Conservation (phyloP, 1,139 yeast species). For the Pichia sp. region DNA sequence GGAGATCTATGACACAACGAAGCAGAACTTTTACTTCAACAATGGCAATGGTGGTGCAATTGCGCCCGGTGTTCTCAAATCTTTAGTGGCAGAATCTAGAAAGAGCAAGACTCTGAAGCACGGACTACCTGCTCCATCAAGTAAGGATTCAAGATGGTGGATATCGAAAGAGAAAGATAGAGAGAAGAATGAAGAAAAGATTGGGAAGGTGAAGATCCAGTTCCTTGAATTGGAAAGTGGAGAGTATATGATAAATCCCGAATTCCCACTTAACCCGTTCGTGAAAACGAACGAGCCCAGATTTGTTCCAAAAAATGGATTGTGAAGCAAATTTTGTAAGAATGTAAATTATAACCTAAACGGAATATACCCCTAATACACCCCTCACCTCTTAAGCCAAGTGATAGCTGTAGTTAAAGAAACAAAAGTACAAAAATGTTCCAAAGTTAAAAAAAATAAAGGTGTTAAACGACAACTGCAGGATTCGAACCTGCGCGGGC, state of each 20-base stretch:
- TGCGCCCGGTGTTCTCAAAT: constrained; percentile 1
- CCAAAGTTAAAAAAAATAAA: constrained; percentile 1
- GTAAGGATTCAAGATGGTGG: constrained; percentile 89
- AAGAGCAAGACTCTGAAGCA: constrained; percentile 29
- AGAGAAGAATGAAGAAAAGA: constrained; percentile 51
- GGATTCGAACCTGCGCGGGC: constrained; percentile 37
- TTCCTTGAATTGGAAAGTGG: constrained; percentile 36
- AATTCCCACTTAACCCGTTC: constrained; percentile 67
- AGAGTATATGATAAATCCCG: constrained; percentile 54
- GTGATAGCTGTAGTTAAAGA: neutral
- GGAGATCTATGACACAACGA: constrained; percentile 49
- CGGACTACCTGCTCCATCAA: constrained; percentile 80
- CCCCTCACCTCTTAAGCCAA: too few species aligned
- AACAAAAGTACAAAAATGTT: neutral
- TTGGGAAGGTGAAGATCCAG: constrained; percentile 65
- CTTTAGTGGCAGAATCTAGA: constrained; percentile 18
- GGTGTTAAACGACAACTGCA: constrained; percentile 28
- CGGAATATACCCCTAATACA: too few species aligned
- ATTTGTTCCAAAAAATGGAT: too few species aligned
- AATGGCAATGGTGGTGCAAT: constrained; percentile 3
- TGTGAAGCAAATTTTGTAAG: too few species aligned
- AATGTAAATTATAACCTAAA: too few species aligned
- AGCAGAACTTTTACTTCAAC: constrained; percentile 25
- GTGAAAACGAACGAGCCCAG: constrained; percentile 33
- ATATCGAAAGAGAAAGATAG: constrained; percentile 33